Percentiles rank a stretch among this genome's conserved stretches.
Evolutionary conservation across 495 filamentous ascomycete genomes (phyloP).

Genomic region (Tuber umbilicatum): DNA sequence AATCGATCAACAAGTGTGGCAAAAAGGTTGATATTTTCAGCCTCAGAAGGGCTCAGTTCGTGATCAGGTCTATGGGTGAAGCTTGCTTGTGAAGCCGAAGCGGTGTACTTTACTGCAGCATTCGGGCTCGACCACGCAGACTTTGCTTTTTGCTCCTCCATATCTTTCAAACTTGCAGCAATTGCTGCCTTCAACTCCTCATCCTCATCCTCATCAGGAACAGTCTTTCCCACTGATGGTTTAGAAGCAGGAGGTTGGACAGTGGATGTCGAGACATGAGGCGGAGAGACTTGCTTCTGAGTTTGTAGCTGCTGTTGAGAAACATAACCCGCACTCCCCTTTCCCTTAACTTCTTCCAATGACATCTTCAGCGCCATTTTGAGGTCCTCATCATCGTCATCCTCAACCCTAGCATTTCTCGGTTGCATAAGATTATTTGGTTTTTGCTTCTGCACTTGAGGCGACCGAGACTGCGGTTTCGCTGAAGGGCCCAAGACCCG

Average conservation of each 20-base stretch:
- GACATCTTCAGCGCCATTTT: slow-evolving; percentile 93
- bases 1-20: slow-evolving; percentile 88
- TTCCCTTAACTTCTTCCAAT: slow-evolving; percentile 77
- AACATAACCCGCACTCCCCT: slow-evolving; percentile 59
- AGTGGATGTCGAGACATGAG: slow-evolving; percentile 39
- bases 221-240: slow-evolving; percentile 41
- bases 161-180: slow-evolving; percentile 89
- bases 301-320: slow-evolving; percentile 50
- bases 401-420: slow-evolving; percentile 70
- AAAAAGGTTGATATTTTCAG: slow-evolving; percentile 96
- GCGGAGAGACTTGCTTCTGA: slow-evolving; percentile 43
- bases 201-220: slow-evolving; percentile 69
- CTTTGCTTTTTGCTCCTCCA: slow-evolving; percentile 95
- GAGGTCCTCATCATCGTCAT: slow-evolving; percentile 91
- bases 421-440: slow-evolving; percentile 66
- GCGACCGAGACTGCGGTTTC: slow-evolving; percentile 29
- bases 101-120: slow-evolving; percentile 38
- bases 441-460: slow-evolving; percentile 26
- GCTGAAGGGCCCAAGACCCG: slow-evolving; percentile 43
- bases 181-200: slow-evolving; percentile 92
- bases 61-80: slow-evolving; percentile 63
- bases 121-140: slow-evolving; percentile 38
- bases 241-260: slow-evolving; percentile 43
- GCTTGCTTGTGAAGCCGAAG: slow-evolving; percentile 45
- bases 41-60: slow-evolving; percentile 87